Conservation (phyloP, 805 yeast genomes). For the Isabelozyma rhagii region DNA sequence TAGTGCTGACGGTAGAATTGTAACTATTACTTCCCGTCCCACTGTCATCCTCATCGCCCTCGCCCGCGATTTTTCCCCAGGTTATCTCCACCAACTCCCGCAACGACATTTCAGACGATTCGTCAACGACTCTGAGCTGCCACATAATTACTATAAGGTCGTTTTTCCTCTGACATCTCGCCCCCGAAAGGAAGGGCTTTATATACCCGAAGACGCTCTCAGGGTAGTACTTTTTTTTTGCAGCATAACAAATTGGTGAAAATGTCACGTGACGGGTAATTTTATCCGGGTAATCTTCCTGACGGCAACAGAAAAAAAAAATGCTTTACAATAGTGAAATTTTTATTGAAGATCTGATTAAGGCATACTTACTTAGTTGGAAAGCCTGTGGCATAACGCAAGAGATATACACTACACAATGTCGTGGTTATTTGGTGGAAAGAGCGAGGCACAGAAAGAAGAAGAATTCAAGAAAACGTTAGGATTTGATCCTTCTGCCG, state of each 20-base stretch:
- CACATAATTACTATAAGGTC: background rate
- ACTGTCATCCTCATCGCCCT: background rate
- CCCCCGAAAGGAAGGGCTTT: too few species aligned
- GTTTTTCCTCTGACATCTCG: background rate
- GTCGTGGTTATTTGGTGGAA: conserved; percentile 54
- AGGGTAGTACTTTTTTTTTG: too few species aligned
- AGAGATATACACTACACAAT: conserved; percentile 12
- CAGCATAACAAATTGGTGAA: too few species aligned
- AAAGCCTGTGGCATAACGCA: too few species aligned
- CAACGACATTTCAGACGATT: background rate
- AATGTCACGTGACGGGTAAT: background rate
- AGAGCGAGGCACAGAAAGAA: conserved; percentile 16
- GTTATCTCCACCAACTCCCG: background rate
- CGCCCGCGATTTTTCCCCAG: background rate
- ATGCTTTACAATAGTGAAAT: background rate
- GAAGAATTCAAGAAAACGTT: conserved; percentile 29
- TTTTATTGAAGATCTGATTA: background rate
- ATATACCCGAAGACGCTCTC: too few species aligned
- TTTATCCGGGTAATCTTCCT: background rate
- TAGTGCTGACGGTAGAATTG: too few species aligned
- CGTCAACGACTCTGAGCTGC: background rate
- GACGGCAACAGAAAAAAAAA: background rate
- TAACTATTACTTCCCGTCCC: background rate
- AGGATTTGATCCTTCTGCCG: conserved; percentile 66
- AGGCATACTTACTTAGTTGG: too few species aligned